Evolutionary conservation across 2,329 filamentous ascomycete species (phyloP), one percentile per base, ranked within the genome.

Genomic region (Alternaria triticina): DNA sequence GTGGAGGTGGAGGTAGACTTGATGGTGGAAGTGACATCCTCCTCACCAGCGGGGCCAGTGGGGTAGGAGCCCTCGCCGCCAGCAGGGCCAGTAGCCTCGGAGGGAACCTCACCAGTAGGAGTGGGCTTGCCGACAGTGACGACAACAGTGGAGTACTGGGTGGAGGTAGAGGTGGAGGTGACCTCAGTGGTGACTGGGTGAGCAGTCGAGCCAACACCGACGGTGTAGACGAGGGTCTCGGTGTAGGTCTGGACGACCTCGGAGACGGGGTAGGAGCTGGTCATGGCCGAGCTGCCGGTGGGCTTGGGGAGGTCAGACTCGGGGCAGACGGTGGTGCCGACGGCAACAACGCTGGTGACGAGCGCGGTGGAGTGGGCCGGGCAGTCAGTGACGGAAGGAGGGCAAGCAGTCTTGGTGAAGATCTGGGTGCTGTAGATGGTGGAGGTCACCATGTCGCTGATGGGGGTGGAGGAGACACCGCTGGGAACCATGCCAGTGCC

Each of bases 301-400:
- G 68, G 60, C 63, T 68, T 62, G 49, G 65, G 59, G 20, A 64
- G 56, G 47, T 65, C 68, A 57, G 58, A 64, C 64, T 69, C 66
- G 40, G 82, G 78, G 74, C 82, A 83, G 73, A 83, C 74, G 43
- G 82, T 83, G 60, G 82, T 84, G 46, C 78, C 78, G 51, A 82
- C 69, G 30, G 80, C 68, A 43, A 83, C 68, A 64, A 79, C 75
- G 58, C 77, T 79, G 60, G 82, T 84, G 66, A 81, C 62, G 57
- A 81, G 69, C 22, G 72, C 70, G 45, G 76, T 76, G 27, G 79
- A 74, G 23, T 64, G 73, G 25, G 57, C 61, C 10, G 61, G 61
- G 61, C 61, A 63, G 61, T 63, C 36, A 46, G 61, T 63, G 51
- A 63, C 61, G 15, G 30, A 45, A 17, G 61, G 46, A 22, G 61